Base-by-base conservation (phyloP, 2,329 filamentous ascomycete genomes). In the Hypoxylon sp. region DNA sequence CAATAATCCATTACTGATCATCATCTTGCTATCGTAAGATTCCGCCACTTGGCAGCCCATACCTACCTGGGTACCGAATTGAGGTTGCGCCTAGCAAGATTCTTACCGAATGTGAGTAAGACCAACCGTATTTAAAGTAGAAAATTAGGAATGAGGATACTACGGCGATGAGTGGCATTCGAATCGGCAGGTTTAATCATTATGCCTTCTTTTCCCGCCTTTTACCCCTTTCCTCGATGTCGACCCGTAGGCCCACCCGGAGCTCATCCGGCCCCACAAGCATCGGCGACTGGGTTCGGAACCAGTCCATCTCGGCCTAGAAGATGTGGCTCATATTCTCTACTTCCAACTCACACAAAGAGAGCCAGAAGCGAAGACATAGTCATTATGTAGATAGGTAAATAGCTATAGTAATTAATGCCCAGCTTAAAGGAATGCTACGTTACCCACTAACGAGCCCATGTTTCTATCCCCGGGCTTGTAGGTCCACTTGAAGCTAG, bases 291-390 rank as follows among this genome's bases (percentile, higher is more conserved):
- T 6, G 36, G 66, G 9, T 61, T 64, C 4, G 54, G 64, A n/a
- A 32, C 73, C 2, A 38, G 66, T 62, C 16, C 69, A 73, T 54
- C 2, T 57, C 14, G 44, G 38, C 5, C 57, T 70, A 9, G 20
- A 50, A 2, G 65, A 71, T 36, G 38, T n/a, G 11, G 61, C 68
- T 20, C 61, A 61, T 44, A 16, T 46, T n/a, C 28, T 30, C 28
- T n/a, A 6, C 33, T 38, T 16, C 14, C 5, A 38, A 6, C 16
- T 38, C 14, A 38, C 8, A 6, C n/a, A 14, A 38, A 38, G 5
- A n/a, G n/a, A 8, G 3, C 8, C n/a, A 18, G 4, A 4, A 11
- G 16, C n/a, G 36, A 16, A 18, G 16, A 20, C 7, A 3, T 11
- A 11, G 36, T 3, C 20, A 40, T 40, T 8, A 9, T 20, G 11